Conservation (phyloP, 371 early-diverging fungal genomes). For the Smittium mucronatum region DNA sequence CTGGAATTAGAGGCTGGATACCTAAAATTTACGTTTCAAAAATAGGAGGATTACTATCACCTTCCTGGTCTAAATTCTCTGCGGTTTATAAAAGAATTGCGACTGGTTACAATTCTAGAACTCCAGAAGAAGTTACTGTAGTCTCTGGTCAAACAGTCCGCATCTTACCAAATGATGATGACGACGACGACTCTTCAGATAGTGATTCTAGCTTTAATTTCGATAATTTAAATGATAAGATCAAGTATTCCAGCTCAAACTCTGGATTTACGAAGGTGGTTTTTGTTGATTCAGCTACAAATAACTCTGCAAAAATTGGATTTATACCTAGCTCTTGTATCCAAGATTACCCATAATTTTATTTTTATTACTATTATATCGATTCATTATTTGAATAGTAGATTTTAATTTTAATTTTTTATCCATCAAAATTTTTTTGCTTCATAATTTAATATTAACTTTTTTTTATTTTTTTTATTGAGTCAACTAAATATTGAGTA, state of each 20-base stretch:
- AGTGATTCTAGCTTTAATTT: background rate
- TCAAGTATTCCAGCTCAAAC: too few relatives aligned
- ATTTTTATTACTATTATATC: too few relatives aligned
- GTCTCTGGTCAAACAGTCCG: slow-evolving; percentile 17
- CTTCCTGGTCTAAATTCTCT: slow-evolving; percentile 22
- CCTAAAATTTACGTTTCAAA: slow-evolving; percentile 23
- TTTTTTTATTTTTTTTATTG: background rate
- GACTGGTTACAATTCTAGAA: slow-evolving; percentile 24
- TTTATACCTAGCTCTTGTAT: background rate
- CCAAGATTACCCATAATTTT: too few relatives aligned
- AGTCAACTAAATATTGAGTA: too few relatives aligned
- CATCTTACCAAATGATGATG: slow-evolving; percentile 21
- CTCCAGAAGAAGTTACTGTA: slow-evolving; percentile 23
- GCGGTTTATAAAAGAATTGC: slow-evolving; percentile 21
- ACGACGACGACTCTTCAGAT: background rate
- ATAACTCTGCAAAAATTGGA: background rate
- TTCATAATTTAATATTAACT: background rate
- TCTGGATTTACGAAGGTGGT: background rate
- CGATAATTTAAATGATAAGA: too few relatives aligned
- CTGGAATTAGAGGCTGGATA: slow-evolving; percentile 24
- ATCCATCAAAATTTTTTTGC: background rate
- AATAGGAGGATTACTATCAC: slow-evolving; percentile 16
- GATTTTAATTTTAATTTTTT: background rate
- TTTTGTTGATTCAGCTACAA: background rate
- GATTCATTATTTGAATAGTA: too few relatives aligned